Conservation (phyloP, 768 basidiomycete genomes). For the Leccinum broughii region DNA sequence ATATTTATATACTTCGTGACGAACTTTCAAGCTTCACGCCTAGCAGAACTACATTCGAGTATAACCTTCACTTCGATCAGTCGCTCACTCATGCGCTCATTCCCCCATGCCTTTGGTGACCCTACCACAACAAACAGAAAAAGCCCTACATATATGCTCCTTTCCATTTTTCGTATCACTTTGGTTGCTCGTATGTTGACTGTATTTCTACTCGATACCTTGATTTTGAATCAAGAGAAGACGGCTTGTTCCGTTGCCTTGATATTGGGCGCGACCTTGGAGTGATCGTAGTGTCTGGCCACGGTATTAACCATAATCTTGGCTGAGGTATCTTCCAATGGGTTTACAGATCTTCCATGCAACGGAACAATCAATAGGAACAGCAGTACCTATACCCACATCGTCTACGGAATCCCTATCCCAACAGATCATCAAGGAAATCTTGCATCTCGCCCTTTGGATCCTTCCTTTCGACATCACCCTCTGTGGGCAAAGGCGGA, state of each 20-base stretch:
- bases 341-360: neutral
- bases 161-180: constrained; percentile 9
- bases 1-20: constrained; percentile 5
- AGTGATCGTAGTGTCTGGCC: neutral
- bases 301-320: neutral
- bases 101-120: constrained; percentile 5
- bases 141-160: neutral
- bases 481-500: constrained; percentile 51
- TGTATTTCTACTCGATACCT: constrained; percentile 8
- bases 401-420: constrained; percentile 25
- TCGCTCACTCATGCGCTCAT: constrained; percentile 6
- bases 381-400: neutral
- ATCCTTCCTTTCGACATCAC: constrained; percentile 31
- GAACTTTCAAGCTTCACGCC: constrained; percentile 14
- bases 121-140: constrained; percentile 1
- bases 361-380: neutral
- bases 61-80: neutral
- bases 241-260: neutral
- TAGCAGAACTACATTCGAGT: neutral
- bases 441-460: constrained; percentile 67
- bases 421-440: constrained; percentile 66
- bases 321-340: neutral
- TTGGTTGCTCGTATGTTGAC: neutral
- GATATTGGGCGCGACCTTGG: neutral
- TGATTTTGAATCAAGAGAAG: neutral